Conservation (phyloP, 768 basidiomycete genomes). For the Hirschioporus abietinus region DNA sequence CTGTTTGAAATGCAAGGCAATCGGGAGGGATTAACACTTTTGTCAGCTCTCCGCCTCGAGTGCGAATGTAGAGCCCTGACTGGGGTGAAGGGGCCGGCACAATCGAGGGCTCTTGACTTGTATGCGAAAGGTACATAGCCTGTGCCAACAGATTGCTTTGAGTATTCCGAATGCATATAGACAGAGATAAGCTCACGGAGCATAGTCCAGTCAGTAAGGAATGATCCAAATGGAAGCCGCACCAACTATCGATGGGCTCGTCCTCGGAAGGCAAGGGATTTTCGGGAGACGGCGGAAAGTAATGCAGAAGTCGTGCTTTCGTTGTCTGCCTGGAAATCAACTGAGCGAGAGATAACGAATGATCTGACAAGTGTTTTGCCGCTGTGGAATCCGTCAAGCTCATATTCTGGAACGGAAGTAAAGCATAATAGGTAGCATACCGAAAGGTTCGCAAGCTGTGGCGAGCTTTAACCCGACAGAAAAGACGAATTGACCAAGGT, state of each 20-base stretch:
- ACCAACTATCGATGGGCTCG: slow-evolving; percentile 81
- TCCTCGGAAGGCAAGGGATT: slow-evolving; percentile 37
- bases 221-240: slow-evolving; percentile 94
- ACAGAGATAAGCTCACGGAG: slow-evolving; percentile 47
- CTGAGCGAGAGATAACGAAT: slow-evolving; percentile 59
- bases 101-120: slow-evolving; percentile 33
- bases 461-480: slow-evolving; percentile 79
- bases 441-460: slow-evolving; percentile 86
- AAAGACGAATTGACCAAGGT: slow-evolving; percentile 81
- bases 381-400: slow-evolving; percentile 34
- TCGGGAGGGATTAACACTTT: slow-evolving; percentile 84
- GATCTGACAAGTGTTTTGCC: slow-evolving; percentile 58
- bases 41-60: slow-evolving; percentile 68
- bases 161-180: slow-evolving; percentile 14
- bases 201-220: slow-evolving; percentile 89
- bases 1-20: slow-evolving; percentile 93
- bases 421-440: slow-evolving; percentile 34
- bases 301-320: slow-evolving; percentile 94
- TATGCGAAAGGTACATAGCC: slow-evolving; percentile 79
- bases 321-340: slow-evolving; percentile 74
- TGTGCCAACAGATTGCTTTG: slow-evolving; percentile 21
- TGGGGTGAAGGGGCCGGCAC: slow-evolving; percentile 65
- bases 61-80: slow-evolving; percentile 90
- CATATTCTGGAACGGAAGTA: slow-evolving; percentile 7
- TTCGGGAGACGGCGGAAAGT: slow-evolving; percentile 69